Base-by-base conservation (phyloP, 1,284 basidiomycete species). In the Moesziomyces parantarcticus region DNA sequence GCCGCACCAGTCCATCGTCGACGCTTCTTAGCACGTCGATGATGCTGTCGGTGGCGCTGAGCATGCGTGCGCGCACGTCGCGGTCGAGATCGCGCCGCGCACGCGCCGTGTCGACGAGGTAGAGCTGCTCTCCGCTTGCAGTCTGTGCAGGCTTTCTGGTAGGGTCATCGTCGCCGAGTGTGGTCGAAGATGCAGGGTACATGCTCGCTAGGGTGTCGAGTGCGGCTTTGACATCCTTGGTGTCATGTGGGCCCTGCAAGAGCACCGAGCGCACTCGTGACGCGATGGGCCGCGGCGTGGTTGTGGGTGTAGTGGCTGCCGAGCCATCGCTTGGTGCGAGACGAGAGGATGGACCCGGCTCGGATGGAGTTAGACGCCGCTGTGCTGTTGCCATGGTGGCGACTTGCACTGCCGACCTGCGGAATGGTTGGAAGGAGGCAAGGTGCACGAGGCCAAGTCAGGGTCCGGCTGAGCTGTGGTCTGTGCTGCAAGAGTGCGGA, bases 21-120 rank as follows among this genome's bases (percentile, higher is more conserved):
- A 97, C 92, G 75, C 93, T 90, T 13, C 89, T 89, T 61, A 97
- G 91, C 0, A 92, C 92, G 40, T 88, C 87, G 54, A 97, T 84
- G 83, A 97, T 95, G 69, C 89, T 88, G 47, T 88, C 87, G 70
- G 92, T 93, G 2, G 92, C 92, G 53, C 90, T 88, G 0, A 91
- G 89, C 41, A 97, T 87, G 78, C 89, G 90, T 53, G 86, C 87
- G 82, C 97, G 94, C 80, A 95, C 89, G 82, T 97, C 94, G 57
- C 89, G 87, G 59, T 92, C 89, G 52, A 97, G 86, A 78, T 90
- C 89, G 81, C 90, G 91, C 56, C 93, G 87, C 20, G 92, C 93
- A 32, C 87, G 85, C 5, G 88, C 87, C 1, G 66, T 64, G 56
- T 76, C 64, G 26, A 78, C 65, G 10, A 64, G 57, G 3, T 29